phyloP scores from a whole-genome alignment of 441 rosid genomes.

The Breynia disticha region DNA sequence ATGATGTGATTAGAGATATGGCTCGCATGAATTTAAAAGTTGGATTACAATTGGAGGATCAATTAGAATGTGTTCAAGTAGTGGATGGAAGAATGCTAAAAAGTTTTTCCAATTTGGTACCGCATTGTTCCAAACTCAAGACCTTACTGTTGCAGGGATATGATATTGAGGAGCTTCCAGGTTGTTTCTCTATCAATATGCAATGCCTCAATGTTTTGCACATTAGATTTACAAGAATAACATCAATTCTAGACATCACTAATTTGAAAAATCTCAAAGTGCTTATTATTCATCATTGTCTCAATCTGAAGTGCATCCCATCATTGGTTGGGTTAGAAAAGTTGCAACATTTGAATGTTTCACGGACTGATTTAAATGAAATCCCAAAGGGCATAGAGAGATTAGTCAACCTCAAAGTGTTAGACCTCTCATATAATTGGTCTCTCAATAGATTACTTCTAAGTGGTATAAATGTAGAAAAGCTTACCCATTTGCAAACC shows the following conservation, averaged over 20 bases:
- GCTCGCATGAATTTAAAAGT: no score
- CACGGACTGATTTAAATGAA: background rate
- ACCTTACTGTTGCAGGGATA: constrained; percentile 8
- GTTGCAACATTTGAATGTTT: no score
- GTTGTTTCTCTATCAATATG: background rate
- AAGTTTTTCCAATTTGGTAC: no score
- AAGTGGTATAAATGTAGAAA: no score
- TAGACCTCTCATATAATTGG: background rate
- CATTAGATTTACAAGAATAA: no score
- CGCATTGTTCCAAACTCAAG: constrained; percentile 7
- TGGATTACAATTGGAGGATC: no score
- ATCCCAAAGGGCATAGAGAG: background rate
- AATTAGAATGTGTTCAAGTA: no score
- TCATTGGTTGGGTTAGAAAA: background rate
- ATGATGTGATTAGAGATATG: no score
- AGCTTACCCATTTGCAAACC: background rate
- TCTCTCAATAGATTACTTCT: background rate
- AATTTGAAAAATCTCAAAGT: background rate
- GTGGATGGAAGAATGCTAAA: no score
- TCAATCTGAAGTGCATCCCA: no score
- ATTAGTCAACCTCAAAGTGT: background rate
- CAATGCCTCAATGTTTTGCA: background rate
- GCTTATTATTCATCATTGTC: no score
- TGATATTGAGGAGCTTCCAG: background rate
- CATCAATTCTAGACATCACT: background rate